phyloP scores from a whole-genome alignment of 2,329 filamentous ascomycete genomes.

The Claviceps pusilla region DNA sequence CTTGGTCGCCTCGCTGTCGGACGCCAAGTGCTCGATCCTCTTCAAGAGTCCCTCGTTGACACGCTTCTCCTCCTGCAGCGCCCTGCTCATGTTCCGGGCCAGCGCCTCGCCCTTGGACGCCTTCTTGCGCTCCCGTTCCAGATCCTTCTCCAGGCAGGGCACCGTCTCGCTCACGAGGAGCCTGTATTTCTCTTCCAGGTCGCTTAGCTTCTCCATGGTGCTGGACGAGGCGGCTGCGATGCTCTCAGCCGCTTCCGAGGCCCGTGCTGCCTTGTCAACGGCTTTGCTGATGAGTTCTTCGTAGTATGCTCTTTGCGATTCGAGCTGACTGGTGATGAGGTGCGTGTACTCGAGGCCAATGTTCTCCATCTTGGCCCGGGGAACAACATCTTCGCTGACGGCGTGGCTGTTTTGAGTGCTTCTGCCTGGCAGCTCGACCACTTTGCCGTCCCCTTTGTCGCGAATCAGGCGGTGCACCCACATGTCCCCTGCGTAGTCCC shows the following conservation, averaged over 20 bases:
- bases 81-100: constrained; percentile 58
- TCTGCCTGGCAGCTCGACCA: constrained; percentile 69
- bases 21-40: constrained; percentile 61
- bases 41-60: constrained; percentile 69
- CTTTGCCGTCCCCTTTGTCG: constrained; percentile 80
- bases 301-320: constrained; percentile 85
- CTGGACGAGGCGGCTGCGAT: constrained; percentile 36
- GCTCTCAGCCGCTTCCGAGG: constrained; percentile 49
- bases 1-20: constrained; percentile 42
- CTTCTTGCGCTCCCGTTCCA: constrained; percentile 51
- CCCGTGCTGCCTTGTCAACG: constrained; percentile 72
- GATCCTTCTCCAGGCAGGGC: constrained; percentile 55
- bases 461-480: constrained; percentile 95
- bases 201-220: constrained; percentile 33
- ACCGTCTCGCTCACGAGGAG: constrained; percentile 41
- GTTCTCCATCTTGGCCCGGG: constrained; percentile 52
- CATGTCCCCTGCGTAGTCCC: constrained; percentile 91
- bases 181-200: constrained; percentile 32
- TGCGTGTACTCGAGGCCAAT: constrained; percentile 93
- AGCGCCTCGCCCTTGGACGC: constrained; percentile 60
- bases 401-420: constrained; percentile 17
- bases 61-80: constrained; percentile 74
- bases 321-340: constrained; percentile 79
- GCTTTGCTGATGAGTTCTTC: constrained; percentile 83
- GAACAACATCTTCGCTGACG: constrained; percentile 51